Evolutionary conservation across 2,329 filamentous ascomycete species (phyloP).

Genomic region (Colletotrichum tofieldiae): DNA sequence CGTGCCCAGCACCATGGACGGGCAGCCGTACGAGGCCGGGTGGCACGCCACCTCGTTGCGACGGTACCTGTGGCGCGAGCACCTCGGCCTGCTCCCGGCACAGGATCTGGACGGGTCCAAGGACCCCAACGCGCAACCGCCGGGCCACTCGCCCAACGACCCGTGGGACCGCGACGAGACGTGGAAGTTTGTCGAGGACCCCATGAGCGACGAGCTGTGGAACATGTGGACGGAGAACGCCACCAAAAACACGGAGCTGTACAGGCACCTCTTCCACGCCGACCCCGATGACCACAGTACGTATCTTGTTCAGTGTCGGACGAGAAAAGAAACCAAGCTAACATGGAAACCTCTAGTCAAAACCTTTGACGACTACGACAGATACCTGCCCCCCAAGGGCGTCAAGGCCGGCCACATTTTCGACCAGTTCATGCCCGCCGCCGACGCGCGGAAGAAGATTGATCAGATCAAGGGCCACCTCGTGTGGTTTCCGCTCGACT

Average conservation of each 20-base stretch:
- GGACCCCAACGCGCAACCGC: conserved; percentile 83
- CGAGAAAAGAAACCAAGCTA: conserved; percentile 22
- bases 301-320: conserved; percentile 47
- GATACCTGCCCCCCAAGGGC: conserved; percentile 78
- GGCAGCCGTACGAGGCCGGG: conserved; percentile 82
- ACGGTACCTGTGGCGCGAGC: conserved; percentile 90
- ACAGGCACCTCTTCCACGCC: conserved; percentile 86
- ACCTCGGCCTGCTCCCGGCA: conserved; percentile 84
- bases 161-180: conserved; percentile 72
- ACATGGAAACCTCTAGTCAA: conserved; percentile 68
- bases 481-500: conserved; percentile 96
- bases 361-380: conserved; percentile 91
- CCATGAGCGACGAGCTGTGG: conserved; percentile 77
- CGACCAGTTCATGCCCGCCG: conserved; percentile 81
- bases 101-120: conserved; percentile 78
- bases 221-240: conserved; percentile 79
- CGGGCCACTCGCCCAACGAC: conserved; percentile 77
- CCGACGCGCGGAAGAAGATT: conserved; percentile 82
- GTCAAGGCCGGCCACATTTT: conserved; percentile 90
- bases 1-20: conserved; percentile 83
- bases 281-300: conserved; percentile 87
- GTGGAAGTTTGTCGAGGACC: conserved; percentile 79
- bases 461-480: conserved; percentile 86
- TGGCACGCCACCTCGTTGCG: conserved; percentile 86
- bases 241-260: conserved; percentile 80